Conservation (phyloP, 495 filamentous ascomycete genomes). For the Xylaria flabelliformis region DNA sequence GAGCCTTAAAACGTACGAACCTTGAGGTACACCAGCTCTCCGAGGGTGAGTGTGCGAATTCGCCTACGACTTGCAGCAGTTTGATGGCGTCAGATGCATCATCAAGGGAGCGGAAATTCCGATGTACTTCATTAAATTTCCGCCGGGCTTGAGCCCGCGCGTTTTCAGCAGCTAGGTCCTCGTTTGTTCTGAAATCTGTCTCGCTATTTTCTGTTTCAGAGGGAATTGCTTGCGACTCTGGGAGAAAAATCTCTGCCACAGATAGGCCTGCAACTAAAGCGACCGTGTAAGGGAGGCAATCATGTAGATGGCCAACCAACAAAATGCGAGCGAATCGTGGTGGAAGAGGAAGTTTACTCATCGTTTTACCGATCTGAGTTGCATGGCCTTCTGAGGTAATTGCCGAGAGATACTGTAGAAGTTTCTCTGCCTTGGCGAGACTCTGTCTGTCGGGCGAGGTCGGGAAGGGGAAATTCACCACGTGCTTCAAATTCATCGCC, state of each 20-base stretch:
- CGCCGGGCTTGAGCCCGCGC: slow-evolving; percentile 67
- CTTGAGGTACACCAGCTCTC: slow-evolving; percentile 77
- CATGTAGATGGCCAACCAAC: slow-evolving; percentile 81
- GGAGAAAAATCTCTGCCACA: slow-evolving; percentile 86
- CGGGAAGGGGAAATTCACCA: slow-evolving; percentile 97
- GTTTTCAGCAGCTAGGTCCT: slow-evolving; percentile 71
- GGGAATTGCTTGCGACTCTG: slow-evolving; percentile 77
- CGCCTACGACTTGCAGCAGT: slow-evolving; percentile 84
- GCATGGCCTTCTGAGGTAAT: slow-evolving; percentile 72
- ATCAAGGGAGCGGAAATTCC: slow-evolving; percentile 80
- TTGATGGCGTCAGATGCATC: slow-evolving; percentile 88
- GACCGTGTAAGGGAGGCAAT: slow-evolving; percentile 84
- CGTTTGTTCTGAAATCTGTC: slow-evolving; percentile 65
- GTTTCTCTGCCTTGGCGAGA: slow-evolving; percentile 83
- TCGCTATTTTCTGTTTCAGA: slow-evolving; percentile 46
- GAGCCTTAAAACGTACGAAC: slow-evolving; percentile 84
- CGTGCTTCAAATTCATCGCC: slow-evolving; percentile 88
- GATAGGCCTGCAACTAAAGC: slow-evolving; percentile 89
- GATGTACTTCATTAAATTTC: slow-evolving; percentile 76
- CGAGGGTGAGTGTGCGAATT: slow-evolving; percentile 71
- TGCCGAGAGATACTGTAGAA: slow-evolving; percentile 76
- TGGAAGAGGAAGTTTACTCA: slow-evolving; percentile 87
- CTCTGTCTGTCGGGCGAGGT: slow-evolving; percentile 84
- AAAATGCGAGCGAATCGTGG: slow-evolving; percentile 93
- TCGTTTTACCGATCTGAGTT: slow-evolving; percentile 75